phyloP scores from a whole-genome alignment of 176 grass and related monocot species.

The Avena atlantica region DNA sequence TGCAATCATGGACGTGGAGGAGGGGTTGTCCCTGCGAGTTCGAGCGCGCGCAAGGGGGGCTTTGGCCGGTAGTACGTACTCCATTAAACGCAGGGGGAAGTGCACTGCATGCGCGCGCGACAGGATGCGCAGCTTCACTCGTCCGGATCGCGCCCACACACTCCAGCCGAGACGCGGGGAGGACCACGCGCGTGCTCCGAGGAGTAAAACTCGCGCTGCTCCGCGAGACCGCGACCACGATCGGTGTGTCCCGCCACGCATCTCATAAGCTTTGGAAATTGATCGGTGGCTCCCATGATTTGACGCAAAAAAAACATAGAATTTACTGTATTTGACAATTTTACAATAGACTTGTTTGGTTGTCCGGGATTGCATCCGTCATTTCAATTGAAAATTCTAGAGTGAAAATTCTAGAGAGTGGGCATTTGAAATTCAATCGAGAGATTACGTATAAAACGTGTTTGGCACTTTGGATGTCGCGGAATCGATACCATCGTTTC shows the following conservation, averaged over 20 bases:
- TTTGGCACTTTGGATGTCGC: no score
- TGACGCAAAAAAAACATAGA: no score
- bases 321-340: no score
- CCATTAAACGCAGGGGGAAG: neutral
- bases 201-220: neutral
- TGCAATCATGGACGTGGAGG: neutral
- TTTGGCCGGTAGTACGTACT: neutral
- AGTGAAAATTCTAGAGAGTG: no score
- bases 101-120: neutral
- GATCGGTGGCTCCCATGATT: no score
- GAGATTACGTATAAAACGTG: no score
- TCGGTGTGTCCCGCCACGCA: neutral
- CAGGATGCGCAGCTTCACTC: slow-evolving; percentile 6
- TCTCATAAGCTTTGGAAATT: no score
- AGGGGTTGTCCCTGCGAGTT: neutral
- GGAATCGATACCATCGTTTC: no score
- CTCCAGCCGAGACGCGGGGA: neutral
- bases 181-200: slow-evolving; percentile 13
- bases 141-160: neutral
- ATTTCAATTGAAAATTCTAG: no score
- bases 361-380: no score
- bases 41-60: neutral
- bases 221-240: neutral
- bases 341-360: no score
- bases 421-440: no score